These are phyloP conservation scores for Pueraria montana DNA, from an alignment of 306 rosid genomes.

Conservation along the genomic window DNA sequence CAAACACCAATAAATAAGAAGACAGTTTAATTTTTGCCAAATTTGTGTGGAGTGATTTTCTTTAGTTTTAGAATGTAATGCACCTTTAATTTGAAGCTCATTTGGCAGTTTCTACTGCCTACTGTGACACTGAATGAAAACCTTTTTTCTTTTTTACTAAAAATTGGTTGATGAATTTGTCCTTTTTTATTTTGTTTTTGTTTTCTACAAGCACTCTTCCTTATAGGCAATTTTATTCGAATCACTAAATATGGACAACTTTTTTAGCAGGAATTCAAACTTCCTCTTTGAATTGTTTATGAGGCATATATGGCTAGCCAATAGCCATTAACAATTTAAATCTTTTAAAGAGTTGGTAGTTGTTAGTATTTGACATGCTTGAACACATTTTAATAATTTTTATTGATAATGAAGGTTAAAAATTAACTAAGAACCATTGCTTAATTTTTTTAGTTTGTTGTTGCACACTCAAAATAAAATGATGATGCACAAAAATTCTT, in stretches of 20 bases:
- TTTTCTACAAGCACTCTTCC: no score
- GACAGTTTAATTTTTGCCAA: background rate
- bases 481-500: background rate
- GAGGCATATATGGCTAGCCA: background rate
- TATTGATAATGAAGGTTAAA: no score
- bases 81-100: background rate
- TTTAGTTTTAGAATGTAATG: background rate
- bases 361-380: background rate
- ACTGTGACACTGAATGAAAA: no score
- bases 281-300: background rate
- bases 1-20: background rate
- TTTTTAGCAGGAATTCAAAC: no score
- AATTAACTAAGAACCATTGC: background rate
- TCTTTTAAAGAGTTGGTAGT: background rate
- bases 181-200: no score
- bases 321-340: background rate
- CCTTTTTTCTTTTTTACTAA: no score
- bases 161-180: no score
- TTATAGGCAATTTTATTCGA: no score
- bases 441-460: background rate
- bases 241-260: no score
- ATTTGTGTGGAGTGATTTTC: background rate
- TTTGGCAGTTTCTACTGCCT: background rate
- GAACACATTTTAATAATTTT: no score
- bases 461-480: background rate